Percentiles rank a stretch among this genome's conserved stretches.
Evolutionary conservation across 2,329 filamentous ascomycete species (phyloP).

Genomic region (Colletotrichum camelliae): DNA sequence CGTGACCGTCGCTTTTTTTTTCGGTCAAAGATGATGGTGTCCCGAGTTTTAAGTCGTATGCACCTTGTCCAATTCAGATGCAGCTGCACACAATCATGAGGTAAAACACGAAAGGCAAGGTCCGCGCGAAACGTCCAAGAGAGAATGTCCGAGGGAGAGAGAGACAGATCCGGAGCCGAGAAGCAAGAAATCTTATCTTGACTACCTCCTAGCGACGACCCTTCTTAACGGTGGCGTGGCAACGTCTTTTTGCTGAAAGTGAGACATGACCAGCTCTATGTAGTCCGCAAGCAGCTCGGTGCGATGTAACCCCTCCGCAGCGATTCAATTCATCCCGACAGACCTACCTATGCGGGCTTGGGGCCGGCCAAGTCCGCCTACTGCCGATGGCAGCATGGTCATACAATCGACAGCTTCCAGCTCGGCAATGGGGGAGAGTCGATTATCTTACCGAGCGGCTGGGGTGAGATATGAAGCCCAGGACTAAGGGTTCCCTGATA

Average conservation of each 20-base stretch:
- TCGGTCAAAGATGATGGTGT: not conserved
- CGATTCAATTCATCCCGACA: not conserved
- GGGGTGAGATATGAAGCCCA: not conserved
- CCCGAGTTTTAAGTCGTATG: not conserved
- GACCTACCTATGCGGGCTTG: not conserved
- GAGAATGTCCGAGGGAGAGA: not conserved
- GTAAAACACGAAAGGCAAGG: not conserved
- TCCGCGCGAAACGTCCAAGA: not conserved
- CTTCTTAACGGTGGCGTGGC: not conserved
- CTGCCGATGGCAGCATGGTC: not conserved
- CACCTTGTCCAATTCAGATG: not conserved
- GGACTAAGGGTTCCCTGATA: not conserved
- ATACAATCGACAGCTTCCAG: not conserved
- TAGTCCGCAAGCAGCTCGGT: constrained; percentile 5
- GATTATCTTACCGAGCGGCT: not conserved
- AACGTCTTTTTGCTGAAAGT: not conserved
- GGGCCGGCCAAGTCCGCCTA: not conserved
- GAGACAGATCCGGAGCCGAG: not conserved
- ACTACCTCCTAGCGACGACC: not conserved
- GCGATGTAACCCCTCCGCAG: not conserved
- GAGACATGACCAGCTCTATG: constrained; percentile 8
- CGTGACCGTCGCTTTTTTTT: not conserved
- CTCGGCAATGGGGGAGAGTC: not conserved
- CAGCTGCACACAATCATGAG: not conserved
- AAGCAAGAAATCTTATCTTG: not conserved